Base-by-base conservation (phyloP, 2,329 filamentous ascomycete genomes). In the Amesomyces nigricolor region DNA sequence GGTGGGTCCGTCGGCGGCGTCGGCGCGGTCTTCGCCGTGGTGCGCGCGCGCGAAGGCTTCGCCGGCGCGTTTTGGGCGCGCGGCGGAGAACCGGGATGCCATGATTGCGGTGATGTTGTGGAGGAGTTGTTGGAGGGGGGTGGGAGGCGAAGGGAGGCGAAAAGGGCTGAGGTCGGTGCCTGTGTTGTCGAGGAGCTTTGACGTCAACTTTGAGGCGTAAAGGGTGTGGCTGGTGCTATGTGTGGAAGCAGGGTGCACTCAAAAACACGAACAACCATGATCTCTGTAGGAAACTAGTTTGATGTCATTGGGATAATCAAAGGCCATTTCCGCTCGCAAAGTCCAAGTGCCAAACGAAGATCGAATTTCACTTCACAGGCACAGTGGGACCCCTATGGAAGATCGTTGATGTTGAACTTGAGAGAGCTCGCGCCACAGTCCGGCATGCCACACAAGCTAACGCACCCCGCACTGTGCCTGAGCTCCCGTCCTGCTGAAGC, bases 1-100 rank as follows among this genome's bases (percentile, higher is more conserved):
- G 11, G 47, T 51, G 38, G 46, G 53, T 37, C 46, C 56, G 3
- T 54, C 45, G 32, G 61, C 58, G 40, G 58, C 48, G 32, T 61
- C 58, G 38, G 58, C 48, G 42, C 53, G 59, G 47, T 78, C 76
- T 52, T 84, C 79, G 62, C 80, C 75, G 66, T 89, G 85, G 69
- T 92, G 84, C 16, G 83, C 84, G 56, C 89, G 85, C 44, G 87
- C 84, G 68, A 88, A 95, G 64, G 86, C 83, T 73, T 96, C 91
- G 64, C 86, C 88, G 4, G 83, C 87, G 61, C 91, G 86, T 73
- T 92, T 95, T 9, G 89, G 89, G 38, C 89, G 87, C 51, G 87
- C 87, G 29, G 85, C 83, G 51, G 81, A 78, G 66, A 77, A 80
- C 64, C 79, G 72, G 51, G 80, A 80, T 11, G 64, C 59, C 64